A percentile compares a stretch with the other conserved stretches of the same genome.
Conservation (phyloP, 2,329 filamentous ascomycete species). For the Alternaria atra region DNA sequence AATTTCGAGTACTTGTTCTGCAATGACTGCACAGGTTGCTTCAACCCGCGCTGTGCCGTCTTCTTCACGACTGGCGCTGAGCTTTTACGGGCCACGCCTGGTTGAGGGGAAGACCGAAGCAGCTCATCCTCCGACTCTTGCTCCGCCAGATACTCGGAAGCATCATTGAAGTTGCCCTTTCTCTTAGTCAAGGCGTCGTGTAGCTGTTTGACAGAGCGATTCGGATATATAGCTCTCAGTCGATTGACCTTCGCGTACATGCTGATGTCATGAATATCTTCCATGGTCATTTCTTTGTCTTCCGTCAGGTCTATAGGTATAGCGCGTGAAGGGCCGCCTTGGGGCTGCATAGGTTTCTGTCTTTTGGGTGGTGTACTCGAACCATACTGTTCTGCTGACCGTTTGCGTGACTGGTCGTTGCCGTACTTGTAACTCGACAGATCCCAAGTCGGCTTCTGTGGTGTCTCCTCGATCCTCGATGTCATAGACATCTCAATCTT, state of each 20-base stretch:
- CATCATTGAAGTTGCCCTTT: conserved; percentile 64
- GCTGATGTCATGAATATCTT: conserved; percentile 56
- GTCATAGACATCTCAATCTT: conserved; percentile 56
- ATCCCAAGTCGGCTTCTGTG: conserved; percentile 42
- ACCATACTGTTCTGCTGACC: conserved; percentile 30
- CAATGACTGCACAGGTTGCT: conserved; percentile 64
- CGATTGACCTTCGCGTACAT: conserved; percentile 62
- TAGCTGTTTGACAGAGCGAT: conserved; percentile 57
- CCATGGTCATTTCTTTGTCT: conserved; percentile 30
- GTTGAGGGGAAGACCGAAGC: conserved; percentile 35
- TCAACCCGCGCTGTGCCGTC: conserved; percentile 64
- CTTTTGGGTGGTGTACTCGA: conserved; percentile 36
- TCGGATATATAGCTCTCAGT: conserved; percentile 60
- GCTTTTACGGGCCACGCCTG: conserved; percentile 31
- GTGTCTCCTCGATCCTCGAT: conserved; percentile 45
- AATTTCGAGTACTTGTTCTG: conserved; percentile 62
- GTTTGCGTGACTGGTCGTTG: conserved; percentile 36
- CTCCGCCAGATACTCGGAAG: conserved; percentile 44
- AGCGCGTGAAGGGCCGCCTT: conserved; percentile 46
- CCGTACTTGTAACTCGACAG: conserved; percentile 40
- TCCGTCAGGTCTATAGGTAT: conserved; percentile 41
- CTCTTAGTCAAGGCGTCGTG: conserved; percentile 61
- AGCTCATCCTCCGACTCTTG: conserved; percentile 49
- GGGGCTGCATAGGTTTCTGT: conserved; percentile 32
- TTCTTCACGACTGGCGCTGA: conserved; percentile 50